Percentiles rank a stretch among this genome's conserved stretches.
phyloP scores from a whole-genome alignment of 768 basidiomycete species.

The Psilocybe cubensis region DNA sequence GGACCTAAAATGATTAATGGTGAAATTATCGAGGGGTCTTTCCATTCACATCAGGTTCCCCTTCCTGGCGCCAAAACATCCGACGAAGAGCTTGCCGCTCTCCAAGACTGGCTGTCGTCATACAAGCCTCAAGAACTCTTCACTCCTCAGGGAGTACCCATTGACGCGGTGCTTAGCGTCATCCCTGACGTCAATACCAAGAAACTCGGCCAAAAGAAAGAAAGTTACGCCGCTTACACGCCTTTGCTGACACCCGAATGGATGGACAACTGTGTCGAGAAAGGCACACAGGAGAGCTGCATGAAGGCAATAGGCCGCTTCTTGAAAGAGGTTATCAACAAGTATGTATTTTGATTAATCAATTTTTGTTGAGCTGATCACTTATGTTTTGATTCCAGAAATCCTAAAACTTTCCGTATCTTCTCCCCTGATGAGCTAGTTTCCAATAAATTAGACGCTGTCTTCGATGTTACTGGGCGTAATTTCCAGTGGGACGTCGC shows the following conservation, averaged over 20 bases:
- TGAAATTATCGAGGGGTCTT: constrained; percentile 81
- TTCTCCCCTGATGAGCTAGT: constrained; percentile 91
- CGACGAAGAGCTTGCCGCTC: constrained; percentile 58
- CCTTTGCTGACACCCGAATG: constrained; percentile 72
- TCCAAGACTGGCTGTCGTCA: constrained; percentile 75
- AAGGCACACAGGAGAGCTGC: constrained; percentile 67
- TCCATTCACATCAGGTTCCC: constrained; percentile 89
- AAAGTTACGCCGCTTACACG: constrained; percentile 63
- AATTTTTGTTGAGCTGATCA: background rate
- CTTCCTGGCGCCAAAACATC: constrained; percentile 72
- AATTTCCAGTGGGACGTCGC: constrained; percentile 88
- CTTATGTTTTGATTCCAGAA: constrained; percentile 41
- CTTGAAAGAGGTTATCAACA: constrained; percentile 56
- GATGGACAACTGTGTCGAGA: constrained; percentile 52
- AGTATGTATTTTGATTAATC: constrained; percentile 38
- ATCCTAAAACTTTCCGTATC: constrained; percentile 81
- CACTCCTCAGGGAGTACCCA: constrained; percentile 53
- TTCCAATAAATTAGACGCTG: constrained; percentile 87
- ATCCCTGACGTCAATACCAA: constrained; percentile 58
- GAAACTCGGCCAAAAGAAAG: constrained; percentile 72
- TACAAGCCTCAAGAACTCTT: constrained; percentile 77
- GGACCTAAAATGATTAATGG: constrained; percentile 70
- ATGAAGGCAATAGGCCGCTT: constrained; percentile 73
- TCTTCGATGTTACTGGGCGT: constrained; percentile 66
- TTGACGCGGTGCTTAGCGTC: constrained; percentile 57